Base-by-base conservation (phyloP, 139 green algal genomes). In the Chlorella sorokiniana region DNA sequence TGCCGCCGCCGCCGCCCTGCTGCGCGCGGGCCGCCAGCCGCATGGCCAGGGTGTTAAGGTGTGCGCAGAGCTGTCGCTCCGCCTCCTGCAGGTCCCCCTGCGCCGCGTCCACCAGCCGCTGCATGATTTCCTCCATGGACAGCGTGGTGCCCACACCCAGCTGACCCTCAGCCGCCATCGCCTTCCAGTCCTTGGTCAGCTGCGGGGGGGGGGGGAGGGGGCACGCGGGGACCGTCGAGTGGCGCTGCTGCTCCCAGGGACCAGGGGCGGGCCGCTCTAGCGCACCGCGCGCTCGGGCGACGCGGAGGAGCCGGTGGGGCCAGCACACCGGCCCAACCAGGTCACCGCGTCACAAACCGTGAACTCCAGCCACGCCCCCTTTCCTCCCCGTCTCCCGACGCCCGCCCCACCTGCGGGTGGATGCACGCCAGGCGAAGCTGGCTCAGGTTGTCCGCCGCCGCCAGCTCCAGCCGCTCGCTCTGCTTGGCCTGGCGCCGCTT, bases 341-440 rank as follows among this genome's bases (percentile, higher is more conserved):
- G n/a, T n/a, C n/a, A n/a, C n/a, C n/a, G n/a, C n/a, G n/a, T n/a
- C n/a, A n/a, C n/a, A n/a, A n/a, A n/a, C n/a, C n/a, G n/a, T n/a
- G n/a, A n/a, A n/a, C n/a, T n/a, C n/a, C n/a, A n/a, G n/a, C n/a
- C n/a, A n/a, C n/a, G n/a, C n/a, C n/a, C n/a, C n/a, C n/a, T n/a
- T n/a, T n/a, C n/a, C n/a, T n/a, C 14, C 48, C 48, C 48, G 16
- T 11, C 48, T 56, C 56, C 56, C 56, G 6, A 65, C 56, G 18
- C 56, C 22, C 42, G 23, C 22, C 44, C 44, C 70, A 63, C 70
- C 70, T 77, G 73, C 18, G 91, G 89, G 84, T 97, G 93, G 27
- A 94, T 70, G 79, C 92, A 96, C 1, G 88, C 90, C 45, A 92
- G 86, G 33, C 93, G 86, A 75, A 95, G 87, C 91, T 96, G 91